phyloP scores from a whole-genome alignment of 2,329 filamentous ascomycete species.

The Aspergillus eucalypticola region DNA sequence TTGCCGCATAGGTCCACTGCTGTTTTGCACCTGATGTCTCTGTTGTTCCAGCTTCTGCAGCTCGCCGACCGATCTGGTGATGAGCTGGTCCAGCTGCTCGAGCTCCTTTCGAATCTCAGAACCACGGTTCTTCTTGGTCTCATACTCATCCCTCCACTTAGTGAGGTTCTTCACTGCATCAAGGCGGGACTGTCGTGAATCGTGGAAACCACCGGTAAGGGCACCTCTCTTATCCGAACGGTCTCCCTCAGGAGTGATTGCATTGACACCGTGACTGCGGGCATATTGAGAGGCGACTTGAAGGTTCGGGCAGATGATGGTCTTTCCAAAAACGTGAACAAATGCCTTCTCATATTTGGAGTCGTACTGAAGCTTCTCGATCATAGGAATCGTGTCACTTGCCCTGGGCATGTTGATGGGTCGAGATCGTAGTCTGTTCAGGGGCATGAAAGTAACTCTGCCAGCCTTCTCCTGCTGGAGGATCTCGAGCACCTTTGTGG shows the following conservation, averaged over 20 bases:
- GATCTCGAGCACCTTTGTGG: constrained; percentile 75
- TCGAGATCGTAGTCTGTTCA: constrained; percentile 75
- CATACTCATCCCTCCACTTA: constrained; percentile 73
- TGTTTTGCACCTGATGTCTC: constrained; percentile 73
- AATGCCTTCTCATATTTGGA: constrained; percentile 78
- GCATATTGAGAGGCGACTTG: constrained; percentile 87
- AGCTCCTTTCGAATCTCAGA: constrained; percentile 68
- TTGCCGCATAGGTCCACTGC: constrained; percentile 75
- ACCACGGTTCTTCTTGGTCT: constrained; percentile 64
- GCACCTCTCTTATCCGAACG: constrained; percentile 93
- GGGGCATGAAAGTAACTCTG: constrained; percentile 89
- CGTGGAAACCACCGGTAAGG: constrained; percentile 91
- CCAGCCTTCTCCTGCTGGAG: constrained; percentile 79
- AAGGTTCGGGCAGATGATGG: constrained; percentile 88
- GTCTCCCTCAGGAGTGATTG: constrained; percentile 92
- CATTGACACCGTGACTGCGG: constrained; percentile 84
- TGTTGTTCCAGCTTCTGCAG: constrained; percentile 80
- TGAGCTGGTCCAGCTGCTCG: constrained; percentile 80
- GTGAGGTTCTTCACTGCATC: constrained; percentile 76
- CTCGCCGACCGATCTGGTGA: constrained; percentile 82
- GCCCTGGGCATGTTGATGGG: constrained; percentile 77
- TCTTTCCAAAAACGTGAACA: constrained; percentile 92
- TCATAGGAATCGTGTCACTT: constrained; percentile 81
- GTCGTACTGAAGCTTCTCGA: constrained; percentile 82
- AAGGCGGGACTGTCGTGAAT: constrained; percentile 81